Conservation (phyloP, 1,284 basidiomycete genomes). For the Cryptococcus sp. region DNA sequence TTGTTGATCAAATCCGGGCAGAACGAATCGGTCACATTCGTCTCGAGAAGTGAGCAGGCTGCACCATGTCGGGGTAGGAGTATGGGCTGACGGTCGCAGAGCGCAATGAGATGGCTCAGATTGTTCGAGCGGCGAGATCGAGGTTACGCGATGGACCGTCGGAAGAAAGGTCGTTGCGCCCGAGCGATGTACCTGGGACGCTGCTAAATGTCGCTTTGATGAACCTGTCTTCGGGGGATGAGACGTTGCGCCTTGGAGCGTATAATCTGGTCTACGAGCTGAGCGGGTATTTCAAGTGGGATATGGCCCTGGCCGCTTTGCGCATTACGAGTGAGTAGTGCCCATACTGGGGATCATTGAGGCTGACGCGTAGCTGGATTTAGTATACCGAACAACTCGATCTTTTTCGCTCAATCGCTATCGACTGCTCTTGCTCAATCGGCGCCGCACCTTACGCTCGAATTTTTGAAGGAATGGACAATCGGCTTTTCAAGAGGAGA, state of each 20-base stretch:
- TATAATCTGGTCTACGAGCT: conserved; percentile 73
- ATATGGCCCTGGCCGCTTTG: conserved; percentile 56
- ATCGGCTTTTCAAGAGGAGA: conserved; percentile 54
- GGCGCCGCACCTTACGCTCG: conserved; percentile 72
- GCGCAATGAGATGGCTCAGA: conserved; percentile 62
- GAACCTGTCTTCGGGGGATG: conserved; percentile 65
- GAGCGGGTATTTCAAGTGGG: conserved; percentile 69
- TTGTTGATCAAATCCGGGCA: conserved; percentile 64
- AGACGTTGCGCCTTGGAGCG: conserved; percentile 67
- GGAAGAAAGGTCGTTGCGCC: conserved; percentile 62
- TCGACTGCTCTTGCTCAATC: conserved; percentile 67
- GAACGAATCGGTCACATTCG: conserved; percentile 33
- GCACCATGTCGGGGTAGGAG: conserved; percentile 61
- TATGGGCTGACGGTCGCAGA: conserved; percentile 45
- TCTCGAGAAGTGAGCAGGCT: conserved; percentile 38
- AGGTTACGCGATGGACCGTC: conserved; percentile 50
- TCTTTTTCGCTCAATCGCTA: conserved; percentile 59
- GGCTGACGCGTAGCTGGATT: conserved; percentile 51
- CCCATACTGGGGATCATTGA: conserved; percentile 2
- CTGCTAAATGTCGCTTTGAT: conserved; percentile 74
- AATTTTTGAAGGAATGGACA: conserved; percentile 77
- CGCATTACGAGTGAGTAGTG: conserved; percentile 58
- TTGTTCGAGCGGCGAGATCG: conserved; percentile 33
- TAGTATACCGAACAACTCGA: conserved; percentile 66
- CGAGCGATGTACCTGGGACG: conserved; percentile 75